Percentiles rank a stretch among this genome's conserved stretches.
Evolutionary conservation across 495 filamentous ascomycete species (phyloP).

Genomic region (Podospora appendiculata): DNA sequence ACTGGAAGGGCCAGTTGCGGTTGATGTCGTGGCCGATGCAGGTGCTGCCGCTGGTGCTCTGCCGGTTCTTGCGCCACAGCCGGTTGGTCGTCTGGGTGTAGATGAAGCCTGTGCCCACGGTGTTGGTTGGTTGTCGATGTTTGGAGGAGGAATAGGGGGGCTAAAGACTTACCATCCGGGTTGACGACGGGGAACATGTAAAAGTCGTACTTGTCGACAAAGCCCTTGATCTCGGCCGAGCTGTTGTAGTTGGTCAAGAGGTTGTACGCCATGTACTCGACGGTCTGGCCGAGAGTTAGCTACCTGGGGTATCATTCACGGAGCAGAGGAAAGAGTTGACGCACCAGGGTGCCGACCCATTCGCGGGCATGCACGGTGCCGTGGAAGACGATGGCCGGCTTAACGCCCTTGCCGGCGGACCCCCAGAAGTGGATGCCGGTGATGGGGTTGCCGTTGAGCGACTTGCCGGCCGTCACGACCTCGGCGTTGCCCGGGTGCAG

Average conservation of each 20-base stretch:
- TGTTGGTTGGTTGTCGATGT: slow-evolving; percentile 37
- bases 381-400: slow-evolving; percentile 51
- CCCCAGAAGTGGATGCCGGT: slow-evolving; percentile 55
- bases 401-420: slow-evolving; percentile 37
- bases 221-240: slow-evolving; percentile 31
- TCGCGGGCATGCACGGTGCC: slow-evolving; percentile 57
- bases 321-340: neutral
- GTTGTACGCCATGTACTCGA: slow-evolving; percentile 51
- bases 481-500: slow-evolving; percentile 39
- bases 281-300: slow-evolving; percentile 6
- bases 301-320: too few species aligned
- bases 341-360: slow-evolving; percentile 54
- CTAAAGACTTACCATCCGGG: slow-evolving; percentile 36
- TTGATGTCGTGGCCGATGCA: slow-evolving; percentile 56
- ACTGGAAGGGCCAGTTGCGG: slow-evolving; percentile 53
- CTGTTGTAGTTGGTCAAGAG: slow-evolving; percentile 40
- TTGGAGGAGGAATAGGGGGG: too few species aligned
- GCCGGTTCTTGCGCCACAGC: slow-evolving; percentile 60
- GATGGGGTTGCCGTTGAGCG: slow-evolving; percentile 44
- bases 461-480: slow-evolving; percentile 43
- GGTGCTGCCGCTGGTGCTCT: slow-evolving; percentile 29
- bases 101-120: slow-evolving; percentile 50
- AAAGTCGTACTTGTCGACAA: slow-evolving; percentile 55
- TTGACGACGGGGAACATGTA: slow-evolving; percentile 58
- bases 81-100: slow-evolving; percentile 53